Conservation (phyloP, 2,329 filamentous ascomycete species). For the Chrysoporthe austroafricana region DNA sequence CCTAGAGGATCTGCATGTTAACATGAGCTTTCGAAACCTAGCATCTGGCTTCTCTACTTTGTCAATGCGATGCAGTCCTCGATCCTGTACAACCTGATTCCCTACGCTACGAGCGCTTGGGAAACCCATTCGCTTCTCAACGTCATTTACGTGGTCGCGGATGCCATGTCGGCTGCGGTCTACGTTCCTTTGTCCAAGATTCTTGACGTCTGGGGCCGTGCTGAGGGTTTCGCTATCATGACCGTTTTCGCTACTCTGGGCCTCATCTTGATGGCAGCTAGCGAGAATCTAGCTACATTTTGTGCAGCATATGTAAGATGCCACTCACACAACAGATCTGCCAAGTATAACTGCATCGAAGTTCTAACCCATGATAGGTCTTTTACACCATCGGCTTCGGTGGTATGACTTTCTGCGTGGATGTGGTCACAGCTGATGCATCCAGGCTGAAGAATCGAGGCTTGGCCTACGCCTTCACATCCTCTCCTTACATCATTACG, state of each 20-base stretch:
- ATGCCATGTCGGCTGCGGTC: constrained; percentile 59
- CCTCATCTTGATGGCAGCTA: constrained; percentile 63
- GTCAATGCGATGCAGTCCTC: constrained; percentile 53
- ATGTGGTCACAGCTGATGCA: constrained; percentile 68
- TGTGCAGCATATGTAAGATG: constrained; percentile 41
- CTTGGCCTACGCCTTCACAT: constrained; percentile 63
- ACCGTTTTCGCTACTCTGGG: constrained; percentile 50
- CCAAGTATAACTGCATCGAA: not conserved
- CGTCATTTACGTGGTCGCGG: constrained; percentile 57
- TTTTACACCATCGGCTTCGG: constrained; percentile 65
- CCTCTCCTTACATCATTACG: constrained; percentile 65
- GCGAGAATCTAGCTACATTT: constrained; percentile 55
- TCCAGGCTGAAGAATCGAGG: constrained; percentile 67
- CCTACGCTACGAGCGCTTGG: constrained; percentile 56
- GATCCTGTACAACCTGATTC: constrained; percentile 46
- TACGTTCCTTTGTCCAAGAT: constrained; percentile 56
- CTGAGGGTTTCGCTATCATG: constrained; percentile 48
- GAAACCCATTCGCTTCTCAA: constrained; percentile 56
- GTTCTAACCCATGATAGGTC: constrained; percentile 46
- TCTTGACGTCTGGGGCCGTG: constrained; percentile 52
- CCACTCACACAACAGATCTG: too few relatives aligned
- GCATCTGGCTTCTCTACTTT: constrained; percentile 55
- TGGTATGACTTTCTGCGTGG: constrained; percentile 62
- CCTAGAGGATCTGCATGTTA: not conserved
- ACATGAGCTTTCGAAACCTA: constrained; percentile 27